Evolutionary conservation across 163 green algal genomes (phyloP).

Genomic region (Prototheca stagnorum): DNA sequence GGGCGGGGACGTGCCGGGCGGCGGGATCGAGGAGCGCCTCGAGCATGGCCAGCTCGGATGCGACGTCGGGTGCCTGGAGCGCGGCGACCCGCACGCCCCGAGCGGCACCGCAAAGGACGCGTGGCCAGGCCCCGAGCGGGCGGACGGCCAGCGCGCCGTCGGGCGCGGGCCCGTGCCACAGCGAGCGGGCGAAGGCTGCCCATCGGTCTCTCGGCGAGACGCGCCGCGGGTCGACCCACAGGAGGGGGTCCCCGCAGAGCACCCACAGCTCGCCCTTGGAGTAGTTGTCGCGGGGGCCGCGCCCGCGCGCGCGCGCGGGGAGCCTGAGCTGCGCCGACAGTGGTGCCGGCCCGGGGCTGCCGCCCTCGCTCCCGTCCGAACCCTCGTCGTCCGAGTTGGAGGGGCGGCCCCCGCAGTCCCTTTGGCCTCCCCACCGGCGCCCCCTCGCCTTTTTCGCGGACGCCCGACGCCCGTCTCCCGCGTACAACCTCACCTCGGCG

Average conservation of each 20-base stretch:
- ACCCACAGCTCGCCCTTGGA: slow-evolving; percentile 54
- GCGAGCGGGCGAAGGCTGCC: slow-evolving; percentile 23
- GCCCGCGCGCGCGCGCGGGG: too few relatives aligned
- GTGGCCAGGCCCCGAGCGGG: background rate
- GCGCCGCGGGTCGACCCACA: background rate
- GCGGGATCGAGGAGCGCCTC: slow-evolving; percentile 17
- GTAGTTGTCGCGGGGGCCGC: too few relatives aligned
- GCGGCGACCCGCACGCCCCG: slow-evolving; percentile 16
- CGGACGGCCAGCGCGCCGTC: slow-evolving; percentile 44
- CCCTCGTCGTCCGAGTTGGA: too few relatives aligned
- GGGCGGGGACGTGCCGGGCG: slow-evolving; percentile 10
- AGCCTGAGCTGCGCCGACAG: too few relatives aligned
- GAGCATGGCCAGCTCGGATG: slow-evolving; percentile 42
- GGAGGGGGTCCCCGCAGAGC: slow-evolving; percentile 25
- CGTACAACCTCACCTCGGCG: too few relatives aligned
- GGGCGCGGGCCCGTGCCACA: slow-evolving; percentile 70
- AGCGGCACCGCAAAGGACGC: slow-evolving; percentile 6
- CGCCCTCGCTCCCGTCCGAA: too few relatives aligned
- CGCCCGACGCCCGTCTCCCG: too few relatives aligned
- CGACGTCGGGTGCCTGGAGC: slow-evolving; percentile 39
- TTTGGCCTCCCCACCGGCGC: too few relatives aligned
- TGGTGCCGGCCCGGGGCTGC: too few relatives aligned
- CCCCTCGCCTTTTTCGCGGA: too few relatives aligned
- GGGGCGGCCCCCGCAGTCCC: too few relatives aligned
- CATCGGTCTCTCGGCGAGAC: slow-evolving; percentile 3